Percentiles rank a stretch among this genome's conserved stretches.
Evolutionary conservation across 805 yeast species (phyloP).

Genomic region (Suhomyces sp.): DNA sequence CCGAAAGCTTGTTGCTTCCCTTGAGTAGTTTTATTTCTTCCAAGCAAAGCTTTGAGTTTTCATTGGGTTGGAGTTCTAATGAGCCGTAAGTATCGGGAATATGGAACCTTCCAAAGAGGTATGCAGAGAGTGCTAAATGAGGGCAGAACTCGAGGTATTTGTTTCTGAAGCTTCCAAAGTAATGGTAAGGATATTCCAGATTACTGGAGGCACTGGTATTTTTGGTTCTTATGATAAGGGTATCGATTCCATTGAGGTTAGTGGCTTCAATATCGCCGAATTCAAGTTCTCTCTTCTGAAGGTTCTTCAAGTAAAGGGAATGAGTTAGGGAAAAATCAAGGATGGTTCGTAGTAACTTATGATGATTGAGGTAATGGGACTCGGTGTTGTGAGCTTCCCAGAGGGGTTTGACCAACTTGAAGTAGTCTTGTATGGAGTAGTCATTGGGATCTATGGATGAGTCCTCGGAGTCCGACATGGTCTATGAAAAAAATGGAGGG

Average conservation of each 20-base stretch:
- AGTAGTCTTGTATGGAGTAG: slow-evolving; percentile 20
- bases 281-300: slow-evolving; percentile 25
- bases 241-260: slow-evolving; percentile 1
- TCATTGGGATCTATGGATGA: slow-evolving; percentile 13
- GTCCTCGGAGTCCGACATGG: slow-evolving; percentile 20
- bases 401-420: slow-evolving; percentile 17
- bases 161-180: slow-evolving; percentile 22
- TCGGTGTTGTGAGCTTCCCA: slow-evolving; percentile 13
- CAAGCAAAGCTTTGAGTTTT: slow-evolving; percentile 6
- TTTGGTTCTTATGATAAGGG: slow-evolving; percentile 6
- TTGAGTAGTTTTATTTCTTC: slow-evolving; percentile 22
- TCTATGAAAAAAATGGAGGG: neutral
- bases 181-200: slow-evolving; percentile 8
- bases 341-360: slow-evolving; percentile 23
- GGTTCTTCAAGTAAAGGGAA: slow-evolving; percentile 17
- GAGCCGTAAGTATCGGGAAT: slow-evolving; percentile 25
- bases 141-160: slow-evolving; percentile 27
- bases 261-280: slow-evolving; percentile 17
- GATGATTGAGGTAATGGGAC: slow-evolving; percentile 16
- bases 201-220: slow-evolving; percentile 1
- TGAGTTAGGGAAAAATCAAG: slow-evolving; percentile 27
- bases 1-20: slow-evolving; percentile 23
- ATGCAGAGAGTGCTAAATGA: slow-evolving; percentile 25
- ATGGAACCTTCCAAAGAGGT: slow-evolving; percentile 30
- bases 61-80: slow-evolving; percentile 15